Evolutionary conservation across 495 filamentous ascomycete genomes (phyloP), one percentile per base, ranked within the genome.

Genomic region (Evernia prunastri): DNA sequence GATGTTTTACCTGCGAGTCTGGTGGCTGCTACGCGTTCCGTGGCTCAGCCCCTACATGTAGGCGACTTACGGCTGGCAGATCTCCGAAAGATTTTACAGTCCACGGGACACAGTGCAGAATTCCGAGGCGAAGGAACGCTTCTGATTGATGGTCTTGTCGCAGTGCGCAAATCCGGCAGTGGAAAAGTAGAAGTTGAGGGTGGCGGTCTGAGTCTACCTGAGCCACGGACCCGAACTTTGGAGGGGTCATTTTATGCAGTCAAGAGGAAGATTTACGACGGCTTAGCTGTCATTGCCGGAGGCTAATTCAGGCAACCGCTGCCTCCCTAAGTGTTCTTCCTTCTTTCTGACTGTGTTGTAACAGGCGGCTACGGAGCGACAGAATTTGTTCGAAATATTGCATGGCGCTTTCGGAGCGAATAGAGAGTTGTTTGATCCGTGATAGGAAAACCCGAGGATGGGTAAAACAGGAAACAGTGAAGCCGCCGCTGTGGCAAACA

Each of bases 91-190:
- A 82, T 91, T 33, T 87, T 99, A 85, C 86, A 89, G 61, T 80
- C 81, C 23, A 82, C 87, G 27, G 92, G 93, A 3, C 90, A 96
- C 73, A 89, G 80, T 35, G 93, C 92, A 5, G 94, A 96, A 75
- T 97, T 97, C 73, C 82, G 89, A 37, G 94, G 94, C 23, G 95
- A 97, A 74, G 94, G 94, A 56, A 96, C 89, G 3, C 77, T 97
- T 68, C 77, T 99, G 29, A 86, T 99, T 59, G 92, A 97, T 68
- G 89, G 89, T 20, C 79, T 81, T 9, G 91, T 97, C 9, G 89
- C 90, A 10, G 93, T 99, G 47, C 80, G 91, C 59, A 99, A 99
- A 75, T 88, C 84, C 6, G 88, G 85, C 0, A 89, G 89, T 7
- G 95, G 92, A 0, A 82, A 83, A 70, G 89, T 99, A 63, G 95